Percentiles rank a stretch among this genome's conserved stretches.
phyloP scores from a whole-genome alignment of 139 green algal species.

The Chlorella vulgaris region DNA sequence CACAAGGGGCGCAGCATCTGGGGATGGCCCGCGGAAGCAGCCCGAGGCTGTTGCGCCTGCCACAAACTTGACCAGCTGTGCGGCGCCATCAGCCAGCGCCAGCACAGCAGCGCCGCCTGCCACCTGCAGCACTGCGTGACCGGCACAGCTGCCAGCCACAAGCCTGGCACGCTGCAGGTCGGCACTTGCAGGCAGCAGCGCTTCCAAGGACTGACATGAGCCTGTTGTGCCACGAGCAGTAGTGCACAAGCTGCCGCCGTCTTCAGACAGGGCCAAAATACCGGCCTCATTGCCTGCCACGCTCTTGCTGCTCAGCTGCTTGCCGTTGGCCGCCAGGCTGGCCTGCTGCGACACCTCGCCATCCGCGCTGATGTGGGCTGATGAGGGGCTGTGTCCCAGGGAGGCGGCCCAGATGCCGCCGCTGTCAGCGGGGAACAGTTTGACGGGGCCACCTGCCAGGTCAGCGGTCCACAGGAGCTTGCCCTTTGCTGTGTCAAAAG shows the following conservation, averaged over 20 bases:
- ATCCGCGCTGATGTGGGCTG: background rate
- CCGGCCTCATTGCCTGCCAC: background rate
- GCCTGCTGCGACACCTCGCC: background rate
- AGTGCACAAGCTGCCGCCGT: constrained; percentile 23
- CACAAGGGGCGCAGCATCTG: background rate
- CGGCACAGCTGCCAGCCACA: background rate
- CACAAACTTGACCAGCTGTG: background rate
- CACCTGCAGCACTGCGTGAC: background rate
- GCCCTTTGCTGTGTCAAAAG: background rate
- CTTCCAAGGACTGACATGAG: background rate
- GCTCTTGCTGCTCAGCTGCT: background rate
- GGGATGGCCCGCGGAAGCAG: background rate
- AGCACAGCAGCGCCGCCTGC: constrained; percentile 2
- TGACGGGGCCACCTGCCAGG: background rate
- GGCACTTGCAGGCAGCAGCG: constrained; percentile 8
- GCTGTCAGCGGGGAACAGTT: background rate
- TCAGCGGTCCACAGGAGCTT: constrained; percentile 2
- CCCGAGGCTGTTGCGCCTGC: background rate
- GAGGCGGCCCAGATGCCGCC: background rate
- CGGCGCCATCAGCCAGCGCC: background rate
- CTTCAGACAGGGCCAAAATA: constrained; percentile 9
- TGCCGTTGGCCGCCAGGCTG: background rate
- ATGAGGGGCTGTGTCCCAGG: background rate
- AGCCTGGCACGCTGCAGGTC: background rate
- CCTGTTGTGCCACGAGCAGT: background rate